Base-by-base conservation (phyloP, 2,329 filamentous ascomycete genomes). In the Colletotrichum godetiae region DNA sequence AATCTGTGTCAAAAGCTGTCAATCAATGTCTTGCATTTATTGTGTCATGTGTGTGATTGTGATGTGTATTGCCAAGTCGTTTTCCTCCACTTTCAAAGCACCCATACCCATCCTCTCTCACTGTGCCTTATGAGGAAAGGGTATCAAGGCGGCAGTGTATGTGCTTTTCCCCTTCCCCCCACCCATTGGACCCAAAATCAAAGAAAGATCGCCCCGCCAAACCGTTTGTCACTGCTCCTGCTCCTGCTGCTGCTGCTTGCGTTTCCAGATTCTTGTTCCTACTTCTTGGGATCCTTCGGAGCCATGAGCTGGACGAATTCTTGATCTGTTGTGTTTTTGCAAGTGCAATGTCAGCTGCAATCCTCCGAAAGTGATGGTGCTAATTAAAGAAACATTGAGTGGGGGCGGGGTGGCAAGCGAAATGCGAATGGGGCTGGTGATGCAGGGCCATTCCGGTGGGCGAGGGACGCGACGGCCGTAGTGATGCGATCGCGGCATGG, bases 221-320 rank as follows among this genome's bases (percentile, higher is more conserved):
- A 56, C 11, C 53, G 19, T 62, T 15, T 31, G 24, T 37, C 49
- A 49, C 33, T 42, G 27, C 52, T 27, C 2, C 27, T 42, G 27
- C 52, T n/a, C n/a, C n/a, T 64, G 22, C 31, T 19, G 22, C 15
- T 42, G 15, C n/a, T 33, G 19, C 4, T 31, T 10, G 22, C 22
- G n/a, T 35, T 11, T 37, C 19, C 42, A 49, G 42, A 49, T 1
- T 37, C 1, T 29, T 12, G 10, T 37, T 35, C 31, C 33, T 69
- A 73, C n/a, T 69, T 69, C 55, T 60, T 73, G 27, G 24, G 12
- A 46, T 75, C 73, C 55, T 75, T 75, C 37, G 74, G 74, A 22
- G 72, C 72, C 74, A 75, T 75, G 63, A 75, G 74, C 31, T 75
- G 74, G 55, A 75, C 74, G 42, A 75, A 75, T 59, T 75, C 74